These are phyloP conservation scores for Paspalum notatum DNA, from an alignment of 176 grass and related monocot genomes.

Conservation along the genomic window DNA sequence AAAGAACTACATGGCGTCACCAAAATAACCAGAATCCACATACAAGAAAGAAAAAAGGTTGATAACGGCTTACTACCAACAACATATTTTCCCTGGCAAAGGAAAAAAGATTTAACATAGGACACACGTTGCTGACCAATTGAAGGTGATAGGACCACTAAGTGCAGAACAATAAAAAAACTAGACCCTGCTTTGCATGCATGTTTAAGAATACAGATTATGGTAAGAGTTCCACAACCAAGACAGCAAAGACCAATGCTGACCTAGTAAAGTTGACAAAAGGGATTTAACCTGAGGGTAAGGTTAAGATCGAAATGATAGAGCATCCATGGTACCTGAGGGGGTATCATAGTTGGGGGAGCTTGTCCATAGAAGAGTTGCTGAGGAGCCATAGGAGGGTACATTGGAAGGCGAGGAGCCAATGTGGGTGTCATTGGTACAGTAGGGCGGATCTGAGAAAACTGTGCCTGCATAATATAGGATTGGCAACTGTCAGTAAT, in stretches of 20 bases:
- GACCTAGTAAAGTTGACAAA: neutral
- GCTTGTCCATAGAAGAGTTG: constrained; percentile 93
- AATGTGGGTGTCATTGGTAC: constrained; percentile 72
- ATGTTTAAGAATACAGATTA: neutral
- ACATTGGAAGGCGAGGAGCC: constrained; percentile 78
- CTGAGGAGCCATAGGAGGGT: constrained; percentile 76
- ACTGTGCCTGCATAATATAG: constrained; percentile 61
- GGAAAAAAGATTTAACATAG: neutral
- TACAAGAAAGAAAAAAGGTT: neutral
- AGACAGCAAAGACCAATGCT: constrained; percentile 17
- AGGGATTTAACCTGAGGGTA: neutral
- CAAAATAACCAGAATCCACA: constrained; percentile 2
- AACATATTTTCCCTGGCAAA: neutral
- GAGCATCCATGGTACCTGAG: constrained; percentile 56
- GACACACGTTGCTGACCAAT: neutral
- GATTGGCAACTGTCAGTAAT: constrained; percentile 22
- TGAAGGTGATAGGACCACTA: constrained; percentile 1
- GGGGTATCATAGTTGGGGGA: constrained; percentile 68
- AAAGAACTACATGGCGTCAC: neutral
- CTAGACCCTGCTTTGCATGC: neutral
- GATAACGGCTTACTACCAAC: neutral
- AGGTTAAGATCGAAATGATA: constrained; percentile 10
- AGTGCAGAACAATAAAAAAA: neutral
- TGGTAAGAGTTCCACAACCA: neutral
- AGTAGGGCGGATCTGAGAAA: constrained; percentile 82